Evolutionary conservation across 257 asterid genomes (phyloP), one percentile per base, ranked within the genome.

Genomic region (Cinchona pubescens): DNA sequence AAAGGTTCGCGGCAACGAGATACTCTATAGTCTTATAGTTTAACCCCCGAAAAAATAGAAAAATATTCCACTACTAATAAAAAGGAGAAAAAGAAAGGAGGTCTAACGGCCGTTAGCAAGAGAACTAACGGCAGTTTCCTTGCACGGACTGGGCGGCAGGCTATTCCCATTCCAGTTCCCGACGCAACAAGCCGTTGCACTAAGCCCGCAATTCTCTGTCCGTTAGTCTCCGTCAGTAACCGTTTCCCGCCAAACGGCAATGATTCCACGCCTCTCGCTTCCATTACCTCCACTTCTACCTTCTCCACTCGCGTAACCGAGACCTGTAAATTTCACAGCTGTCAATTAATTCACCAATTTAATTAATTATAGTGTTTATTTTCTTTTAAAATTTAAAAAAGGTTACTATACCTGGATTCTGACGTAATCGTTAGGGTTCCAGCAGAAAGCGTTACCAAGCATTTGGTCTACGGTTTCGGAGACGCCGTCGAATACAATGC

Each of bases 131-230:
- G 88, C 88, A 46, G 87, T 79, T 75, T 92, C 97, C 76, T 94
- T 92, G 93, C 97, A 86, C 74, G 99, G 99, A 75, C 99, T 94
- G 38, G 99, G 95, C 59, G 99, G 99, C 84, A 83, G 81, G 75
- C 98, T 90, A 79, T 82, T 89, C 87, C 83, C n/a, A n/a, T n/a
- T n/a, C n/a, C n/a, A n/a, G n/a, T 86, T 8, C 97, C 94, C 58
- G 91, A 42, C 18, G 86, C 95, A 78, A 91, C 96, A 2, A 93
- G 95, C 35, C 96, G 92, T 79, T 89, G 98, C 87, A 86, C 97
- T 8, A 93, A 85, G 66, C 81, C 85, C 35, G 80, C 88, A 71
- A 93, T 86, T 77, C 95, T 88, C 77, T 86, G 84, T 13, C 92
- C 93, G 88, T 93, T 93, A 51, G 89, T 93, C 90, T 89, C 98